These are phyloP conservation scores for Lactarius sp. DNA, from an alignment of 768 basidiomycete species.

Conservation along the genomic window DNA sequence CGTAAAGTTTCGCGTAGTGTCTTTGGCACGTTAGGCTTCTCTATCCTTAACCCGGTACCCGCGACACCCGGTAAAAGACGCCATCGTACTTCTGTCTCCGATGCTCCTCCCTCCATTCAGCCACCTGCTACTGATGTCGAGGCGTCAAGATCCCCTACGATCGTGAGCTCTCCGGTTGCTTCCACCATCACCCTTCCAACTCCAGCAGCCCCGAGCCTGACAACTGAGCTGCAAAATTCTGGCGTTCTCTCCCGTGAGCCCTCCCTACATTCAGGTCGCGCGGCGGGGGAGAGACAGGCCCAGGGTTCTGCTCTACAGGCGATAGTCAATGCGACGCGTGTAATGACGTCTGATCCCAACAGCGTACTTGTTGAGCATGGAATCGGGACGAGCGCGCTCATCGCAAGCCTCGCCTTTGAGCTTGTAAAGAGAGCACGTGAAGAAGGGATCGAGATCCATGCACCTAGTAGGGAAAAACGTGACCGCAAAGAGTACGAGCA, in stretches of 20 bases:
- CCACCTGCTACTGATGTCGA: background rate
- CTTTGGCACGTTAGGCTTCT: slow-evolving; percentile 67
- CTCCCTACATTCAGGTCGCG: slow-evolving; percentile 18
- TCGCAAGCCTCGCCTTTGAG: slow-evolving; percentile 59
- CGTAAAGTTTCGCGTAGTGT: slow-evolving; percentile 57
- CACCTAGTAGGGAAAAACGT: slow-evolving; percentile 46
- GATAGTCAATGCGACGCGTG: slow-evolving; percentile 75
- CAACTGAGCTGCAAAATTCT: slow-evolving; percentile 22
- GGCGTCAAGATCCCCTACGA: background rate
- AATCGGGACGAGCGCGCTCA: slow-evolving; percentile 53
- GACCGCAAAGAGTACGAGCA: slow-evolving; percentile 26
- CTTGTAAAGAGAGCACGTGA: slow-evolving; percentile 67
- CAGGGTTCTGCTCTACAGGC: slow-evolving; percentile 71
- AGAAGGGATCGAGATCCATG: slow-evolving; percentile 46
- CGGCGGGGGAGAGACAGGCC: slow-evolving; percentile 29
- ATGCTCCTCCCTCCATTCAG: background rate
- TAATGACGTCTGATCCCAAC: slow-evolving; percentile 77
- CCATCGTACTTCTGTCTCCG: slow-evolving; percentile 14
- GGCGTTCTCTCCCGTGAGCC: slow-evolving; percentile 20
- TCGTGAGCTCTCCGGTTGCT: slow-evolving; percentile 18
- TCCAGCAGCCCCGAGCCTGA: slow-evolving; percentile 17
- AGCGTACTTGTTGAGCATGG: slow-evolving; percentile 74
- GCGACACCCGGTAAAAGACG: slow-evolving; percentile 22
- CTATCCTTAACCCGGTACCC: slow-evolving; percentile 50
- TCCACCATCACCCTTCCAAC: slow-evolving; percentile 14